These are phyloP conservation scores for baker's yeast (Saccharomyces cerevisiae) DNA, from an alignment of 805 yeast species.

Conservation along the genomic window DNA sequence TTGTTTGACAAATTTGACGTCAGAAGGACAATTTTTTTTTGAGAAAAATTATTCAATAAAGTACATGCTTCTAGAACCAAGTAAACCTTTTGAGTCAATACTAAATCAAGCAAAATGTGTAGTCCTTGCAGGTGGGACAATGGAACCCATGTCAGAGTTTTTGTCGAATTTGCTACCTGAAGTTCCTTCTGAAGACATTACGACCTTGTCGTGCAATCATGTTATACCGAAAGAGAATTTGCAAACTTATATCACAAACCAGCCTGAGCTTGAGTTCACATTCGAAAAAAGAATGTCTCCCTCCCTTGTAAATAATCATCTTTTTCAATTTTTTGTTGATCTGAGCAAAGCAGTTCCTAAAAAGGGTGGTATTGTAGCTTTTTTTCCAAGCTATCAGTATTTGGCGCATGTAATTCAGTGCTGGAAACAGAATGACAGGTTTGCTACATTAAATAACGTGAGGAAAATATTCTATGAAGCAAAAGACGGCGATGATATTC, in stretches of 20 bases:
- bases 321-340: slow-evolving; percentile 34
- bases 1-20: slow-evolving; percentile 61
- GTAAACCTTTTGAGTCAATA: slow-evolving; percentile 56
- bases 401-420: slow-evolving; percentile 39
- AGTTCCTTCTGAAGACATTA: slow-evolving; percentile 35
- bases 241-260: slow-evolving; percentile 45
- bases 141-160: slow-evolving; percentile 82
- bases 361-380: slow-evolving; percentile 63
- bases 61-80: slow-evolving; percentile 75
- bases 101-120: slow-evolving; percentile 61
- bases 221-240: slow-evolving; percentile 67
- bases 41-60: slow-evolving; percentile 36
- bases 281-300: slow-evolving; percentile 50
- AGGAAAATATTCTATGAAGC: slow-evolving; percentile 56
- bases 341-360: slow-evolving; percentile 39
- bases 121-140: slow-evolving; percentile 87
- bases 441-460: slow-evolving; percentile 28
- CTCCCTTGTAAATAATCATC: slow-evolving; percentile 34
- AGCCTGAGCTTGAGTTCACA: slow-evolving; percentile 51
- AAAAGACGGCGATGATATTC: slow-evolving; percentile 36
- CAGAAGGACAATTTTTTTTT: slow-evolving; percentile 74
- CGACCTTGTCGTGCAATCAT: slow-evolving; percentile 69
- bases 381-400: slow-evolving; percentile 79
- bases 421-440: slow-evolving; percentile 43
- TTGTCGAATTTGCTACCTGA: slow-evolving; percentile 58